Evolutionary conservation across 306 rosid genomes (phyloP).

Genomic region (Cucumis hystrix): DNA sequence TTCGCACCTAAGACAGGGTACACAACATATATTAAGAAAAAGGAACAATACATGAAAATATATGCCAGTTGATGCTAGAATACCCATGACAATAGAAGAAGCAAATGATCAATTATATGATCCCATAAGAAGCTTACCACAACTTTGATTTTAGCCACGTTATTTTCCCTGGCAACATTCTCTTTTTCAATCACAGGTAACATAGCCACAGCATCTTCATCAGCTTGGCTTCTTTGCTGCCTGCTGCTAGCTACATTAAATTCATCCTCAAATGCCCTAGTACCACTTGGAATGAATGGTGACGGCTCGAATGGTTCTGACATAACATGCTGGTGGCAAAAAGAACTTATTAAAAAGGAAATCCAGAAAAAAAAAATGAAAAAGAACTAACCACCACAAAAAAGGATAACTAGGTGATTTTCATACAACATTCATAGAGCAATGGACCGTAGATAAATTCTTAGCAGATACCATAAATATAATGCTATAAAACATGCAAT

Average conservation of each 20-base stretch:
- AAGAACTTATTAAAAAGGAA: slow-evolving; percentile 14
- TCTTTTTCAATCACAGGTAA: slow-evolving; percentile 53
- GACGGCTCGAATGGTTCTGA: slow-evolving; percentile 90
- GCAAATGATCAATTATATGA: neutral
- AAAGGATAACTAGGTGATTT: neutral
- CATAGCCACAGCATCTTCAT: slow-evolving; percentile 34
- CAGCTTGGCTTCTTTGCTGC: slow-evolving; percentile 47
- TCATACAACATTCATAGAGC: neutral
- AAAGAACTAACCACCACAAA: neutral
- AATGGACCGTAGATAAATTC: neutral
- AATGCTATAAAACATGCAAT: neutral
- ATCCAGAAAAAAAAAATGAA: neutral
- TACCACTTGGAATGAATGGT: slow-evolving; percentile 69
- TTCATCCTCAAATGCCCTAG: slow-evolving; percentile 52
- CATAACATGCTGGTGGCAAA: slow-evolving; percentile 56
- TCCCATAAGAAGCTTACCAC: slow-evolving; percentile 53
- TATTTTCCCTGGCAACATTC: slow-evolving; percentile 52
- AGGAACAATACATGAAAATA: neutral
- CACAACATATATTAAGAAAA: neutral
- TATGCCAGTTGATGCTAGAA: neutral
- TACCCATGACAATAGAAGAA: neutral
- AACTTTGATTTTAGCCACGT: slow-evolving; percentile 90
- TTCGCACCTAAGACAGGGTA: slow-evolving; percentile 55
- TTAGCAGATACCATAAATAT: neutral
- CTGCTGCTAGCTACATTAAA: slow-evolving; percentile 30